Evolutionary conservation across 306 rosid species (phyloP), one percentile per base, ranked within the genome.

Genomic region (Glycine tomentella): DNA sequence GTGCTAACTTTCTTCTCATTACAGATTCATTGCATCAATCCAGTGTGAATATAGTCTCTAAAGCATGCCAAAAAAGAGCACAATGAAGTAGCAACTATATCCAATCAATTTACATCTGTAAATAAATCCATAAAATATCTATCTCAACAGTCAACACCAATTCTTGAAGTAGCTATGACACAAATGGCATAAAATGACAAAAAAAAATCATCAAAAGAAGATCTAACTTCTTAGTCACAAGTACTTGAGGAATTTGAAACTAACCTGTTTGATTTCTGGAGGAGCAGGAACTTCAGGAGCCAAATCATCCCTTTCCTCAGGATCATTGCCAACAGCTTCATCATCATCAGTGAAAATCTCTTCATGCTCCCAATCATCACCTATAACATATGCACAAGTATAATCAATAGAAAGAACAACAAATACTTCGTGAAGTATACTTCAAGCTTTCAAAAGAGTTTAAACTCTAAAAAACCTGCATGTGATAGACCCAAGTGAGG

Each of bases 301-400:
- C 77, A 93, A 85, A 80, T 93, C 97, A 84, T 93, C 98, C 87
- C 98, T 90, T 84, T 93, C 98, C 81, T 89, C 98, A 45, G 92
- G 91, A 83, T 91, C 89, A 50, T 87, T 91, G 62, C 97, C 98
- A 87, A 91, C 92, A 34, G 91, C 92, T 90, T 93, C 97, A 80
- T 93, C 98, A 53, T 93, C 98, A 89, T 93, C 98, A 16, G 98
- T 91, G 85, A 93, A 93, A 74, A 91, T 93, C 74, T 93, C 95
- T 84, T 89, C 98, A 51, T 93, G 98, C 86, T 93, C 98, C 98
- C 97, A 93, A 83, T 91, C 98, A 85, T 91, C 98, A 72, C 98
- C 98, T 93, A 63, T 40, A 75, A 81, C 14, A 75, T 20, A 63
- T 63, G 74, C 33, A 61, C 14, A 42, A 13, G 48, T 34, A 63